These are phyloP conservation scores for Primulina eburnea DNA, from an alignment of 257 asterid genomes.

Conservation along the genomic window DNA sequence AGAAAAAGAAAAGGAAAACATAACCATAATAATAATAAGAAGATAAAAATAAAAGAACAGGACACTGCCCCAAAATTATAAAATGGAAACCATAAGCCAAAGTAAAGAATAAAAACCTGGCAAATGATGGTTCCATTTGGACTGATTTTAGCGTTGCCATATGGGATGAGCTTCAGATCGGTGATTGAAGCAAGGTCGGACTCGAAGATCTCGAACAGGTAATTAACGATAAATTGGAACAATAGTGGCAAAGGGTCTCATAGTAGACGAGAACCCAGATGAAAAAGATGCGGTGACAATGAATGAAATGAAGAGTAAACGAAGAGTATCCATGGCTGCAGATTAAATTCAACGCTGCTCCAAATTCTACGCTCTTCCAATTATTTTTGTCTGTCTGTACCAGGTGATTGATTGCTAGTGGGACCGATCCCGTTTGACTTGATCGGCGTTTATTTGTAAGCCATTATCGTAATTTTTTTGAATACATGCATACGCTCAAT, in stretches of 20 bases:
- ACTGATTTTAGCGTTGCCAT: conserved; percentile 52
- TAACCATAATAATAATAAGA: neutral
- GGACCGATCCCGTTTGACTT: too few species aligned
- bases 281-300: conserved; percentile 26
- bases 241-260: conserved; percentile 54
- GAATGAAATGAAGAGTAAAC: conserved; percentile 28
- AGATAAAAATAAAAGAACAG: neutral
- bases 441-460: too few species aligned
- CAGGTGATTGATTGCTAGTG: too few species aligned
- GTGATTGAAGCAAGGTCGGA: conserved; percentile 44
- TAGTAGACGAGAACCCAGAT: conserved; percentile 29
- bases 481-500: too few species aligned
- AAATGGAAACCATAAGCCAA: neutral
- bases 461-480: too few species aligned
- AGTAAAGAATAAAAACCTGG: conserved; percentile 34
- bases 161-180: conserved; percentile 49
- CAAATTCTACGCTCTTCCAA: neutral
- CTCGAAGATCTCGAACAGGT: conserved; percentile 36
- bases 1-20: neutral
- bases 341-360: neutral
- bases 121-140: conserved; percentile 39
- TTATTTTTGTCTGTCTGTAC: too few species aligned
- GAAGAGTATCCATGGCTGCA: conserved; percentile 40
- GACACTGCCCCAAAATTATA: neutral
- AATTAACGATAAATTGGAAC: conserved; percentile 57